phyloP scores from a whole-genome alignment of 2,329 filamentous ascomycete genomes.

The Reticulascus tulasneorum region DNA sequence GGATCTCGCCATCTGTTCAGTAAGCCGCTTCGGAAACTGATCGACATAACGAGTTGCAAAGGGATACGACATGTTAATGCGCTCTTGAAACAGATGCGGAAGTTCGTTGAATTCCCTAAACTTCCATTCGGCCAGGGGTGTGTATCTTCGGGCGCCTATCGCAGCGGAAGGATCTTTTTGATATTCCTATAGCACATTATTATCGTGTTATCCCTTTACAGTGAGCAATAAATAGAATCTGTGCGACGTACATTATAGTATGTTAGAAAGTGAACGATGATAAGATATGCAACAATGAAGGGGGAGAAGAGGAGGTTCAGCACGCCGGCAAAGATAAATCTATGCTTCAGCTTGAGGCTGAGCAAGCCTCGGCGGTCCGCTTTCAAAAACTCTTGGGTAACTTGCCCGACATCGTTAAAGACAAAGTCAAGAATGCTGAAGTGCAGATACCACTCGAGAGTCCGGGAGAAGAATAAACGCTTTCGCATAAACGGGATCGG shows the following conservation, averaged over 20 bases:
- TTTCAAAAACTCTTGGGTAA: conserved; percentile 81
- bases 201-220: background rate
- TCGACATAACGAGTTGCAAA: conserved; percentile 90
- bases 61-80: conserved; percentile 90
- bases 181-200: conserved; percentile 63
- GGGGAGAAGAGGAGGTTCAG: conserved; percentile 86
- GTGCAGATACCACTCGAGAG: conserved; percentile 87
- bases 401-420: conserved; percentile 84
- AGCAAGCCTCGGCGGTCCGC: conserved; percentile 75
- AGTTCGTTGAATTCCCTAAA: conserved; percentile 98
- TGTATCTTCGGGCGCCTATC: conserved; percentile 86
- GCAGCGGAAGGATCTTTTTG: conserved; percentile 88
- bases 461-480: conserved; percentile 81
- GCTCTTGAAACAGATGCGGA: conserved; percentile 83
- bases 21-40: conserved; percentile 95
- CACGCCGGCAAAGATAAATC: conserved; percentile 78
- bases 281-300: conserved; percentile 78
- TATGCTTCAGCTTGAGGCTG: conserved; percentile 70
- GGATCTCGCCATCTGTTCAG: conserved; percentile 77
- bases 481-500: conserved; percentile 78
- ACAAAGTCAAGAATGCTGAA: conserved; percentile 90
- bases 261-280: conserved; percentile 88
- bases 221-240: background rate
- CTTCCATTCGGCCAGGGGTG: conserved; percentile 93
- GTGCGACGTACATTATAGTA: conserved; percentile 75